A percentile compares a stretch with the other conserved stretches of the same genome.
Evolutionary conservation across 768 basidiomycete genomes (phyloP).

Genomic region (Rhodotorula taiwanensis): DNA sequence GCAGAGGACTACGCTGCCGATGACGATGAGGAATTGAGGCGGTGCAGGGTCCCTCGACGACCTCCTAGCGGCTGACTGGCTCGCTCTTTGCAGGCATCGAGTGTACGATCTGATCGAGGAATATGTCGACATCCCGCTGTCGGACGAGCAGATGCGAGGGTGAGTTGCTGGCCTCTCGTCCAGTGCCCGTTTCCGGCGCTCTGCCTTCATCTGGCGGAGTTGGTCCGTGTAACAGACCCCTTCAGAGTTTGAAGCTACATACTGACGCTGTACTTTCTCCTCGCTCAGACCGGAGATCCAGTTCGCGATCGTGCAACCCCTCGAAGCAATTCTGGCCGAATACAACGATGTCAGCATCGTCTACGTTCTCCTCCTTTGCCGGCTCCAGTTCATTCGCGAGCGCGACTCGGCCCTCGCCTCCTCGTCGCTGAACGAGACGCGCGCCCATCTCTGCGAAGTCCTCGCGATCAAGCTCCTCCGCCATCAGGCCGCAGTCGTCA

Average conservation of each 20-base stretch:
- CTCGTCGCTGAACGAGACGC: constrained; percentile 28
- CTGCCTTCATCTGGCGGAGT: too few species aligned
- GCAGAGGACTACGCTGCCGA: not conserved
- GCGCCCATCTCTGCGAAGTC: constrained; percentile 32
- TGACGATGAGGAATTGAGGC: too few species aligned
- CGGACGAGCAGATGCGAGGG: constrained; percentile 27
- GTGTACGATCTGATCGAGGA: constrained; percentile 13
- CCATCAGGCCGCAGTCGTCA: constrained; percentile 9
- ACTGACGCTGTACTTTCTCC: too few species aligned
- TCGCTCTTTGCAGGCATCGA: constrained; percentile 3
- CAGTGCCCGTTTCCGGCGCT: too few species aligned
- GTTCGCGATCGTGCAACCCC: constrained; percentile 18
- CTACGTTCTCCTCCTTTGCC: constrained; percentile 35
- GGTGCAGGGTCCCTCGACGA: too few species aligned
- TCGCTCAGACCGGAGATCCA: constrained; percentile 23
- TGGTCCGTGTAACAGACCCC: not conserved
- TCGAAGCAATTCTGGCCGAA: constrained; percentile 5
- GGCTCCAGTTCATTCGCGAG: constrained; percentile 34
- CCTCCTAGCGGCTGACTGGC: not conserved
- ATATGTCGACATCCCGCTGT: constrained; percentile 21
- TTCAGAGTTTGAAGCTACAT: not conserved
- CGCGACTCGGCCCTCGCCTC: constrained; percentile 19
- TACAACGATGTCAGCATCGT: constrained; percentile 24
- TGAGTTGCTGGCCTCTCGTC: not conserved
- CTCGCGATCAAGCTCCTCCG: constrained; percentile 28